Conservation (phyloP, 2,329 filamentous ascomycete species). For the Monilinia laxa region DNA sequence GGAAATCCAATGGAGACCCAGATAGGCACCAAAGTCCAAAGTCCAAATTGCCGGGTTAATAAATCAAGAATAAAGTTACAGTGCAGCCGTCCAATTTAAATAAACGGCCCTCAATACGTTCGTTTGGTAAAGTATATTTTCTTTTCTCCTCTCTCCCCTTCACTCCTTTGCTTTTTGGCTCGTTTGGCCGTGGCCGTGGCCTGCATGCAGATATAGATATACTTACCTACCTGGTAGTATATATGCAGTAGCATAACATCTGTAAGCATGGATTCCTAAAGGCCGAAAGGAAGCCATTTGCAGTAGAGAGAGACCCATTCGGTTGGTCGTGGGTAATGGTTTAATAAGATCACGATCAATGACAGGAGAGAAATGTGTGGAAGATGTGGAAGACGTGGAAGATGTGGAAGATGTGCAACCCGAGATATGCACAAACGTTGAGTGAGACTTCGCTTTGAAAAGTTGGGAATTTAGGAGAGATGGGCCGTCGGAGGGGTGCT, state of each 20-base stretch:
- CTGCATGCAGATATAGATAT: background rate
- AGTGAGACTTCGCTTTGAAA: background rate
- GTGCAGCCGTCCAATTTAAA: slow-evolving; percentile 16
- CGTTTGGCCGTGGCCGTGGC: slow-evolving; percentile 2
- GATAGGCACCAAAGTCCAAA: slow-evolving; percentile 16
- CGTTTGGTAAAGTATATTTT: background rate
- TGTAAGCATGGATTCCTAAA: background rate
- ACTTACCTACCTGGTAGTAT: background rate
- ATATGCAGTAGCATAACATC: background rate
- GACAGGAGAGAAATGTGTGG: background rate
- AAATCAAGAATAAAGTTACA: slow-evolving; percentile 7
- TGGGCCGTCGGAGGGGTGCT: slow-evolving; percentile 1
- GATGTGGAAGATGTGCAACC: slow-evolving; percentile 2
- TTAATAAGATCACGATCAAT: no score
- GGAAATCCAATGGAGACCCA: background rate
- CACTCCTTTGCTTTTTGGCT: background rate
- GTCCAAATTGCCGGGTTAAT: slow-evolving; percentile 14
- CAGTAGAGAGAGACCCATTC: background rate
- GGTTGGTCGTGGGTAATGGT: slow-evolving; percentile 1
- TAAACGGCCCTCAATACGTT: background rate
- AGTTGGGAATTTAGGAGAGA: background rate
- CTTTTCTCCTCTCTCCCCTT: background rate
- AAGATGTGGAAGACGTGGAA: no score
- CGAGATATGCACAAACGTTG: slow-evolving; percentile 22
- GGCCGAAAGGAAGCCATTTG: background rate